Percentiles rank a stretch among this genome's conserved stretches.
Conservation (phyloP, 2,329 filamentous ascomycete genomes). For the Emmonsiellopsis sp. region DNA sequence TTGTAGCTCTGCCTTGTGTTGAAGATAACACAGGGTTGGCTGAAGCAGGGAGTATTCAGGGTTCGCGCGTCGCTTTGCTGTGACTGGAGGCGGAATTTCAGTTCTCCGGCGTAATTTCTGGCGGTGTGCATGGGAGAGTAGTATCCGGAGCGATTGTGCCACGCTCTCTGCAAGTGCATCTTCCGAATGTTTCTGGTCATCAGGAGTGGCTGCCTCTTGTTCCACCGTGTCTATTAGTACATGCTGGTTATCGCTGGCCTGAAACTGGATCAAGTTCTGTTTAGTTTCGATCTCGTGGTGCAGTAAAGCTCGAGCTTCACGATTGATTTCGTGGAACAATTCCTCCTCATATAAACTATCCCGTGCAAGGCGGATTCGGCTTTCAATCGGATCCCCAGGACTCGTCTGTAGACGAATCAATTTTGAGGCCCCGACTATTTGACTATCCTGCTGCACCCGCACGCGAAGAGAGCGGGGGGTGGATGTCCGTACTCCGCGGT, state of each 20-base stretch:
- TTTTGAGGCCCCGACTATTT: constrained; percentile 47
- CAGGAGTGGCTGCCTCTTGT: constrained; percentile 38
- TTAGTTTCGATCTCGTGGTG: constrained; percentile 60
- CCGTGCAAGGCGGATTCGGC: constrained; percentile 33
- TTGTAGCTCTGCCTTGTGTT: constrained; percentile 35
- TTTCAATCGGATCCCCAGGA: constrained; percentile 22
- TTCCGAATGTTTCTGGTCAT: constrained; percentile 17
- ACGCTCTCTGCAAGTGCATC: constrained; percentile 53
- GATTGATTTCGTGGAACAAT: constrained; percentile 78
- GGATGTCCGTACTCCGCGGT: constrained; percentile 45
- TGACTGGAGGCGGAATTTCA: constrained; percentile 50
- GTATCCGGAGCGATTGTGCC: constrained; percentile 59
- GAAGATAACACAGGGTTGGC: constrained; percentile 45
- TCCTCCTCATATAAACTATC: constrained; percentile 55
- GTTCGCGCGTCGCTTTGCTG: constrained; percentile 39
- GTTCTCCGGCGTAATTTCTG: constrained; percentile 60
- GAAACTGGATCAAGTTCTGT: constrained; percentile 48
- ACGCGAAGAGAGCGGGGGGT: constrained; percentile 57
- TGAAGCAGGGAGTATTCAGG: constrained; percentile 50
- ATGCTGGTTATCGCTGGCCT: constrained; percentile 43
- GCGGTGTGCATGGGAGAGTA: constrained; percentile 70
- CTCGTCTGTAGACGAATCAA: constrained; percentile 11
- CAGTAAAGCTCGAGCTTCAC: constrained; percentile 66
- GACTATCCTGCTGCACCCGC: constrained; percentile 49
- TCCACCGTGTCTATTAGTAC: constrained; percentile 60